A percentile compares a stretch with the other conserved stretches of the same genome.
These are phyloP conservation scores for Amanita brunnescens DNA, from an alignment of 768 basidiomycete genomes.

Conservation along the genomic window DNA sequence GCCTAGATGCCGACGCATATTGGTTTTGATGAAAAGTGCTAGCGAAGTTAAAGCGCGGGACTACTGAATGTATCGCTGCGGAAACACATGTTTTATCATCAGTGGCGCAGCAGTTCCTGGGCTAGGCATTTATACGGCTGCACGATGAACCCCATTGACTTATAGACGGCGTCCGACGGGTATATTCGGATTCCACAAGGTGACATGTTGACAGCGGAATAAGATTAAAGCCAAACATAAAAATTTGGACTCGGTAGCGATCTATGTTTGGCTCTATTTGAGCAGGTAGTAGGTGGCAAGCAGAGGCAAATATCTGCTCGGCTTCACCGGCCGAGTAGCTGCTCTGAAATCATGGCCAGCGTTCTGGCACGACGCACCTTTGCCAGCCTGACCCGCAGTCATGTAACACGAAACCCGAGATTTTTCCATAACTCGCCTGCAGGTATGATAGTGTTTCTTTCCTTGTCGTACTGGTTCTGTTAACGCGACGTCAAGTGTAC, in stretches of 20 bases:
- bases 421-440: neutral
- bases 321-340: neutral
- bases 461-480: neutral
- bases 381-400: neutral
- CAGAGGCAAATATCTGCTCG: neutral
- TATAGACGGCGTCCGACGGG: too few species aligned
- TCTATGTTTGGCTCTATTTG: too few species aligned
- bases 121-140: neutral
- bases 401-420: neutral
- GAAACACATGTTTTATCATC: neutral
- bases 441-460: neutral
- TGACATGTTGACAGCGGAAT: too few species aligned
- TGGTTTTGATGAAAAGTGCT: too few species aligned
- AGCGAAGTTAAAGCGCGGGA: too few species aligned
- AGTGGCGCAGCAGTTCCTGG: too few species aligned
- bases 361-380: neutral
- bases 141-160: too few species aligned
- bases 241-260: too few species aligned
- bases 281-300: neutral
- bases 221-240: too few species aligned
- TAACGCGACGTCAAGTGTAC: constrained; percentile 13
- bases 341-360: neutral
- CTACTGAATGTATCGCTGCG: too few species aligned
- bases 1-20: too few species aligned
- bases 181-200: too few species aligned